Evolutionary conservation across 2,329 filamentous ascomycete species (phyloP), one percentile per base, ranked within the genome.

Genomic region (Colletotrichum neosansevieriae): DNA sequence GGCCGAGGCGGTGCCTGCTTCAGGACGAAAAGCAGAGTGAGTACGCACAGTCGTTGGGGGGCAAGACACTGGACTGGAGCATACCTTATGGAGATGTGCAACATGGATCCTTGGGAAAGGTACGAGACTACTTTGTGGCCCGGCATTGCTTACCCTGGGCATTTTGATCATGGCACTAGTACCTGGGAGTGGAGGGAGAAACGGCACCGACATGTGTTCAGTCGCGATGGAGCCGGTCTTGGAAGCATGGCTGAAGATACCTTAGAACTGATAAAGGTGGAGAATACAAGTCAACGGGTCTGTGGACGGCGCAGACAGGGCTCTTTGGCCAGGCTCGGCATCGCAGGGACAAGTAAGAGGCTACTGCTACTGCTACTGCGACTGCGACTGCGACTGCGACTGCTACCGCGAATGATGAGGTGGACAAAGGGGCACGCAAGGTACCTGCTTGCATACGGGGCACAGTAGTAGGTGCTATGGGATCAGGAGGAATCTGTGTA

Each of bases 11-110:
- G 59, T 66, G 58, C 54, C 56, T 68, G 70, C 70, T 67, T 70
- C 67, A 71, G 69, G 67, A 67, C 57, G 69, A 67, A 66, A 70
- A 70, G 49, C 42, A 67, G 47, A 71, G 32, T 54, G 47, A 67
- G 59, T 32, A 40, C 45, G 49, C 60, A 66, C 67, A 59, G 67
- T 67, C 49, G 42, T 63, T 45, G 45, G 56, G 61, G 58, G 67
- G 6, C 69, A 70, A 69, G 67, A 69, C 67, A 69, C 19, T 21
- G n/a, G n/a, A n/a, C n/a, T 49, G 53, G 40, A 54, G 56, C 67
- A 67, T 57, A n/a, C n/a, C n/a, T n/a, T n/a, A 69, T 69, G 67
- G 63, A 62, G 65, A 68, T 65, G 54, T 65, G 45, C 61, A 65
- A 59, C 65, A 68, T 65, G 65, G 53, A 59, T 65, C 47, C 54